Percentiles rank a stretch among this genome's conserved stretches.
Conservation (phyloP, 192 early-diverging fungal genomes). For the Kappamyces sp. region DNA sequence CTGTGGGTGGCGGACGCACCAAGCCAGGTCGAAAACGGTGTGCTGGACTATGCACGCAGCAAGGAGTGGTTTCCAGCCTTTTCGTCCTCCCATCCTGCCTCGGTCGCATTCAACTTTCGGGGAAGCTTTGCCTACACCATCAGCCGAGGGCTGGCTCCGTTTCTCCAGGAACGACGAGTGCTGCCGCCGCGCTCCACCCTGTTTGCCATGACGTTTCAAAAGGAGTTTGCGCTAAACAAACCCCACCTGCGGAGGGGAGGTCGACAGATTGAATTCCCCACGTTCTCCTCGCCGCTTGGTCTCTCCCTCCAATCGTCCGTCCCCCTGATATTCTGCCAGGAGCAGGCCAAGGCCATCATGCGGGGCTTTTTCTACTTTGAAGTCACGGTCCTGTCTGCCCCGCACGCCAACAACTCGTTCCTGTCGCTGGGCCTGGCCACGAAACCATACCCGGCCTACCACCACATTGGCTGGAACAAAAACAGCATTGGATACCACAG, state of each 20-base stretch:
- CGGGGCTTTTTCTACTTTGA: conserved; percentile 25
- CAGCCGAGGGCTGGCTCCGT: background rate
- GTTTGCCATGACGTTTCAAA: too few relatives aligned
- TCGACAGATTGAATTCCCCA: too few relatives aligned
- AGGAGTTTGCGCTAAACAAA: too few relatives aligned
- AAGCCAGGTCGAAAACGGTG: conserved; percentile 9
- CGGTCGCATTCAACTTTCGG: conserved; percentile 26
- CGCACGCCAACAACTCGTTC: conserved; percentile 19
- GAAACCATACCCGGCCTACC: conserved; percentile 33
- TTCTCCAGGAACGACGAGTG: too few relatives aligned
- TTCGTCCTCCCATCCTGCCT: conserved; percentile 11
- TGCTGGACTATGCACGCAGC: conserved; percentile 16
- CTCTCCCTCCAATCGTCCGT: too few relatives aligned
- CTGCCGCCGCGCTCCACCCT: too few relatives aligned
- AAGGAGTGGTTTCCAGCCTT: conserved; percentile 20
- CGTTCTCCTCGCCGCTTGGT: too few relatives aligned
- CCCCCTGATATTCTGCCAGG: too few relatives aligned
- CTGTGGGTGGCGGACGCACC: conserved; percentile 38
- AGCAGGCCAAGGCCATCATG: background rate
- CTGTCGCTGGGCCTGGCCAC: conserved; percentile 34
- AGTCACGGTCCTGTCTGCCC: conserved; percentile 17
- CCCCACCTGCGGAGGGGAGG: too few relatives aligned
- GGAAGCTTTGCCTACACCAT: conserved; percentile 1
- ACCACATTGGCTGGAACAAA: conserved; percentile 42
- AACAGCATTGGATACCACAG: conserved; percentile 32